A percentile compares a stretch with the other conserved stretches of the same genome.
These are phyloP conservation scores for Tribonema minus DNA, from an alignment of 108 stramenopile species.

Conservation along the genomic window DNA sequence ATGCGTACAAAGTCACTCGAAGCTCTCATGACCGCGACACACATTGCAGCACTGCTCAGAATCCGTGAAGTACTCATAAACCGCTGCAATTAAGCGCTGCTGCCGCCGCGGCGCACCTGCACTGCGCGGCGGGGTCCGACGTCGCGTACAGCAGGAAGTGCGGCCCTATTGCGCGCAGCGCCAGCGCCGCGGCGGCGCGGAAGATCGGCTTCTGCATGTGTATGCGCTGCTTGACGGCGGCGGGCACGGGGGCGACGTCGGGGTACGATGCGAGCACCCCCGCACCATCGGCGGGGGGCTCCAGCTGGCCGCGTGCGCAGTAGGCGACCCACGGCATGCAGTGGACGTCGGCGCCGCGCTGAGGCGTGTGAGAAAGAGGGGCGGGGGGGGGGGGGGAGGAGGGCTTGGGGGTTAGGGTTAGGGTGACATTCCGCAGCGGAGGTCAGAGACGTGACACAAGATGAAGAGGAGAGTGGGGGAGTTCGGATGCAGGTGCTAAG, in stretches of 20 bases:
- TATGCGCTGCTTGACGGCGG: not conserved
- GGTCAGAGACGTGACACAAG: not conserved
- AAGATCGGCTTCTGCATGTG: conserved; percentile 34
- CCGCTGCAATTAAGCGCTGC: too few relatives aligned
- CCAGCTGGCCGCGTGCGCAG: conserved; percentile 4
- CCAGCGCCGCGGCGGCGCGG: not conserved
- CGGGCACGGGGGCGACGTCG: not conserved
- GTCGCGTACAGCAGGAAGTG: conserved; percentile 13
- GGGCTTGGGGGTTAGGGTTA: too few relatives aligned
- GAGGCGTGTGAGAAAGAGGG: not conserved
- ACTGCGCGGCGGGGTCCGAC: not conserved
- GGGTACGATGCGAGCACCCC: not conserved
- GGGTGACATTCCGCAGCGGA: not conserved
- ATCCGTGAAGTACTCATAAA: not conserved
- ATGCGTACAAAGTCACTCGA: too few relatives aligned
- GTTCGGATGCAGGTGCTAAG: too few relatives aligned
- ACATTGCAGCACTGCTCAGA: not conserved
- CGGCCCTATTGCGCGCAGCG: conserved; percentile 9
- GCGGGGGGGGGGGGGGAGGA: too few relatives aligned
- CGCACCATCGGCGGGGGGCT: not conserved
- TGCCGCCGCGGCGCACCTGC: too few relatives aligned
- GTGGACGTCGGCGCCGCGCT: not conserved
- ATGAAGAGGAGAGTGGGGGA: too few relatives aligned
- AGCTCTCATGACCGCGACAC: not conserved
- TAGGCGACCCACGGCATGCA: conserved; percentile 36